These are phyloP conservation scores for Lichtheimia ornata DNA, from an alignment of 371 early-diverging fungal species.

Conservation along the genomic window DNA sequence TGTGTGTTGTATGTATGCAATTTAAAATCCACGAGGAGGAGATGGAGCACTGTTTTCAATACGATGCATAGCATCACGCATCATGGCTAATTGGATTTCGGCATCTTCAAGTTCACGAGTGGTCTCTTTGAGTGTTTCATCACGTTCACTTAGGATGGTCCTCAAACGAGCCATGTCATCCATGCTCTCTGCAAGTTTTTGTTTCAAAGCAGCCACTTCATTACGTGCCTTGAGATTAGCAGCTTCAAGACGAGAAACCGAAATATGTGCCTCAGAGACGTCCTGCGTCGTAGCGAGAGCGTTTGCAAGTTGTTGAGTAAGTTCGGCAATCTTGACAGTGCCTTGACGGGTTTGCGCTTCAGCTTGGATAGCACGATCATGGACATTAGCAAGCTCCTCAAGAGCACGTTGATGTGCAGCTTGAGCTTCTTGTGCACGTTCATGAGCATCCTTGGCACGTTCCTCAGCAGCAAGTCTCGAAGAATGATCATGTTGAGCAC, in stretches of 20 bases:
- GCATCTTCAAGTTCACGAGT: constrained; percentile 56
- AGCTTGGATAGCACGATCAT: constrained; percentile 41
- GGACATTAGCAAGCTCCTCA: constrained; percentile 43
- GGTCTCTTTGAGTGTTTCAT: constrained; percentile 50
- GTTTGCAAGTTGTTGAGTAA: constrained; percentile 29
- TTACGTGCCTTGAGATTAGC: constrained; percentile 58
- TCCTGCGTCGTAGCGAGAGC: constrained; percentile 21
- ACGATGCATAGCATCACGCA: constrained; percentile 64
- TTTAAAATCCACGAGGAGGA: constrained; percentile 1
- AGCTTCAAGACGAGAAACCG: constrained; percentile 61
- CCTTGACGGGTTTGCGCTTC: constrained; percentile 49
- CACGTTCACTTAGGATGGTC: constrained; percentile 47
- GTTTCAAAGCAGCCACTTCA: constrained; percentile 55
- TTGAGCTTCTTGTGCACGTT: constrained; percentile 53
- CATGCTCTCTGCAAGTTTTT: constrained; percentile 53
- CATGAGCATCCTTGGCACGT: constrained; percentile 45
- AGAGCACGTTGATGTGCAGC: constrained; percentile 49
- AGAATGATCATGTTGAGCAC: constrained; percentile 47
- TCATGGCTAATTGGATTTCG: constrained; percentile 63
- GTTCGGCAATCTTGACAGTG: constrained; percentile 27
- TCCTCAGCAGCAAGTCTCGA: constrained; percentile 48
- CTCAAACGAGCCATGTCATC: constrained; percentile 54
- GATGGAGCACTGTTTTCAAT: constrained; percentile 25
- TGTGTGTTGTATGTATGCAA: too few species aligned
- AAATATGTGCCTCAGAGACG: constrained; percentile 56